Conservation (phyloP, 768 basidiomycete species). For the Gymnopilus junonius region DNA sequence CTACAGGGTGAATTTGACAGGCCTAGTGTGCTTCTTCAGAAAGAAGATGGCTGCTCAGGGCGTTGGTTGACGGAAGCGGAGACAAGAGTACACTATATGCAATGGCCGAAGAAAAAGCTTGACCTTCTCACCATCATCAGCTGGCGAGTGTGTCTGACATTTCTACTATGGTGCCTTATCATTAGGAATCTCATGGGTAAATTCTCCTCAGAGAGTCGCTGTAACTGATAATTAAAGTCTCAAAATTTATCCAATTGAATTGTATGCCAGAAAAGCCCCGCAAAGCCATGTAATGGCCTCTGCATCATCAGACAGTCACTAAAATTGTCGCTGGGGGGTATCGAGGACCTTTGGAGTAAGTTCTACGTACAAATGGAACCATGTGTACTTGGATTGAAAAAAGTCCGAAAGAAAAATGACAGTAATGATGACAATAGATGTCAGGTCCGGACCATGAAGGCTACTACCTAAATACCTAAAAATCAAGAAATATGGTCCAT, state of each 20-base stretch:
- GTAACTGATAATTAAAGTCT: neutral
- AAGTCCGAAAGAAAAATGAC: neutral
- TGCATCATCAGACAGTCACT: neutral
- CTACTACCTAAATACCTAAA: neutral
- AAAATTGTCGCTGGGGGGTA: neutral
- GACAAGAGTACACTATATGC: slow-evolving; percentile 23
- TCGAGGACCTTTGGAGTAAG: neutral
- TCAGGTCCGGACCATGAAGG: neutral
- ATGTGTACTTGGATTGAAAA: neutral
- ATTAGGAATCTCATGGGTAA: slow-evolving; percentile 13
- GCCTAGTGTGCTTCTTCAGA: slow-evolving; percentile 18
- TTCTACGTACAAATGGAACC: neutral
- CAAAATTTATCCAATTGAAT: neutral
- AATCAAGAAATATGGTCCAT: slow-evolving; percentile 3
- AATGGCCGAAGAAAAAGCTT: slow-evolving; percentile 23
- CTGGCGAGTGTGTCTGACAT: slow-evolving; percentile 2
- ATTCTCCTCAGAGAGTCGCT: slow-evolving; percentile 5
- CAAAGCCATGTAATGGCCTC: slow-evolving; percentile 5
- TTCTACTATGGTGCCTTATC: neutral
- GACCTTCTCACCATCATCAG: slow-evolving; percentile 14
- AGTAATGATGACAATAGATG: neutral
- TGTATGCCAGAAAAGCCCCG: neutral
- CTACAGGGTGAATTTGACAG: slow-evolving; percentile 26
- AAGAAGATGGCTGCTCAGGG: slow-evolving; percentile 22
- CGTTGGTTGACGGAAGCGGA: slow-evolving; percentile 26